Percentiles rank a stretch among this genome's conserved stretches.
Conservation (phyloP, 2,329 filamentous ascomycete genomes). For the Alternaria sp. region DNA sequence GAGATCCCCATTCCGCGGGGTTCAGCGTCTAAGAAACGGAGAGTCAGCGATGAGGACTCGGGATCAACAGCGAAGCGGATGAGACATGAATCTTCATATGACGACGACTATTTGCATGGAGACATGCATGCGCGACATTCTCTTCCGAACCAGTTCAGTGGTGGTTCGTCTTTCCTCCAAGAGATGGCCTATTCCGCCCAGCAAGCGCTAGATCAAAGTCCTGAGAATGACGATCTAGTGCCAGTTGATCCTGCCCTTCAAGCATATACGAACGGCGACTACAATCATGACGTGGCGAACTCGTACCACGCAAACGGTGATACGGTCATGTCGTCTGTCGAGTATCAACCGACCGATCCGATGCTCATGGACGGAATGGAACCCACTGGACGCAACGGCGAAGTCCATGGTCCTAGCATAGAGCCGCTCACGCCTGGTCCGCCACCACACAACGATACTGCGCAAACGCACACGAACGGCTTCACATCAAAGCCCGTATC, state of each 20-base stretch:
- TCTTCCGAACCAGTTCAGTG: constrained; percentile 26
- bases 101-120: constrained; percentile 29
- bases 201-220: constrained; percentile 29
- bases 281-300: constrained; percentile 17
- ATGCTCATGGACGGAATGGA: constrained; percentile 24
- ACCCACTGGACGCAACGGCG: constrained; percentile 13
- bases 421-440: constrained; percentile 39
- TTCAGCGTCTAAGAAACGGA: constrained; percentile 62
- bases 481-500: constrained; percentile 10
- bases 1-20: constrained; percentile 66
- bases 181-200: constrained; percentile 41
- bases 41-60: constrained; percentile 45
- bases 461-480: constrained; percentile 16
- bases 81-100: constrained; percentile 36
- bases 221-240: constrained; percentile 30
- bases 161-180: constrained; percentile 28
- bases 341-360: constrained; percentile 28
- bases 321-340: constrained; percentile 43
- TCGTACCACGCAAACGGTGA: constrained; percentile 30
- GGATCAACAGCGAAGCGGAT: constrained; percentile 30
- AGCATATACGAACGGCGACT: constrained; percentile 25
- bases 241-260: constrained; percentile 40
- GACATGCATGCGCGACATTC: constrained; percentile 33
- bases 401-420: constrained; percentile 25
- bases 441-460: constrained; percentile 12